Conservation (phyloP, 257 asterid species). For the Fraxinus excelsior region DNA sequence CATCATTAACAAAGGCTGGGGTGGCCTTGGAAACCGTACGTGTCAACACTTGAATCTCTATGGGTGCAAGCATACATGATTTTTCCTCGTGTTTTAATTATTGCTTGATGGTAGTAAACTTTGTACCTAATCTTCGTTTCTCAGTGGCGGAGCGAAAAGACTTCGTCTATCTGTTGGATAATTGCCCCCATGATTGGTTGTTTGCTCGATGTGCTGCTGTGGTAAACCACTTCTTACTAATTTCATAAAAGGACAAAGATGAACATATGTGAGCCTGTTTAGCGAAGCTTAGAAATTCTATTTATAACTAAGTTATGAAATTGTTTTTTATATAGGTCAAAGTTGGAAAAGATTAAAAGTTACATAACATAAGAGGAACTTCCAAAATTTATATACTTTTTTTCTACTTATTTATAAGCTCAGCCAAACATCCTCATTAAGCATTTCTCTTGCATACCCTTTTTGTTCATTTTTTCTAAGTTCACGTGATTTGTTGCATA, state of each 20-base stretch:
- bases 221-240: slow-evolving; percentile 41
- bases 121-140: slow-evolving; percentile 8
- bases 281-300: background rate
- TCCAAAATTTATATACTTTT: background rate
- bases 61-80: background rate
- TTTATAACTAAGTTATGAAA: background rate
- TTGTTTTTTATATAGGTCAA: background rate
- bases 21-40: slow-evolving; percentile 83
- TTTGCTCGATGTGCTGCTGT: slow-evolving; percentile 83
- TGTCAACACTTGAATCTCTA: slow-evolving; percentile 13
- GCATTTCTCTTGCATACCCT: background rate
- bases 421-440: background rate
- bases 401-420: background rate
- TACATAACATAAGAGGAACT: background rate
- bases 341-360: background rate
- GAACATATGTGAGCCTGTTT: background rate
- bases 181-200: slow-evolving; percentile 96
- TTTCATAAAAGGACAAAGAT: background rate
- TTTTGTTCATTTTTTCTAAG: background rate
- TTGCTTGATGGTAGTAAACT: background rate
- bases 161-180: slow-evolving; percentile 66
- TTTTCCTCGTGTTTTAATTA: background rate
- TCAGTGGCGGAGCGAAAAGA: slow-evolving; percentile 79
- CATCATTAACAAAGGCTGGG: slow-evolving; percentile 96
- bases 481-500: slow-evolving; percentile 20